Conservation (phyloP, 2,329 filamentous ascomycete genomes). For the Falciphora oryzae region DNA sequence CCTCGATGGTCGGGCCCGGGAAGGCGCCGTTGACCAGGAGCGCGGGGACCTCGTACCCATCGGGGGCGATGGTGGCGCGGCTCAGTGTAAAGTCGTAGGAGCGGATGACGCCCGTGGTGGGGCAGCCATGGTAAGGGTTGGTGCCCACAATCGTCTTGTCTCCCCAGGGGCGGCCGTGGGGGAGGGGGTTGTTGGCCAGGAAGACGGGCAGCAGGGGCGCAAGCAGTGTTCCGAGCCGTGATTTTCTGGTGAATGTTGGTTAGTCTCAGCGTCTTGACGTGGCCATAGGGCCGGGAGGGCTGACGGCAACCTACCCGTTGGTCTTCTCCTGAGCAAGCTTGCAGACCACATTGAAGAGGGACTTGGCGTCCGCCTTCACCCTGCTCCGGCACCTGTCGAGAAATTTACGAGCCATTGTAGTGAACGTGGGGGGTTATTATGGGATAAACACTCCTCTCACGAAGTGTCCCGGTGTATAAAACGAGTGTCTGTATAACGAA, state of each 20-base stretch:
- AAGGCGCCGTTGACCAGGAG: constrained; percentile 61
- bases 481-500: neutral
- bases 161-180: constrained; percentile 49
- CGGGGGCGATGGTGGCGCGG: constrained; percentile 45
- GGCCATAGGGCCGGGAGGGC: neutral
- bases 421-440: neutral
- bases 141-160: constrained; percentile 32
- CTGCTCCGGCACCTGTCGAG: neutral
- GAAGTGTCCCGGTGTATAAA: neutral
- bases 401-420: neutral
- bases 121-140: constrained; percentile 44
- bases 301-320: constrained; percentile 29
- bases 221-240: constrained; percentile 33
- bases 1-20: constrained; percentile 61
- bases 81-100: constrained; percentile 49
- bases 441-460: neutral
- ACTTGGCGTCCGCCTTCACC: neutral
- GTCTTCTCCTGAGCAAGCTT: constrained; percentile 28
- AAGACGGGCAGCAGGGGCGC: constrained; percentile 35
- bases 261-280: neutral
- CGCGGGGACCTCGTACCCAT: constrained; percentile 46
- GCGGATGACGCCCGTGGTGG: constrained; percentile 49
- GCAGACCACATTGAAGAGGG: neutral
- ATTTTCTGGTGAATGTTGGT: constrained; percentile 27
- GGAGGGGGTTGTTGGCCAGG: constrained; percentile 42